Conservation (phyloP, 768 basidiomycete species). For the Suillus subalutaceus region DNA sequence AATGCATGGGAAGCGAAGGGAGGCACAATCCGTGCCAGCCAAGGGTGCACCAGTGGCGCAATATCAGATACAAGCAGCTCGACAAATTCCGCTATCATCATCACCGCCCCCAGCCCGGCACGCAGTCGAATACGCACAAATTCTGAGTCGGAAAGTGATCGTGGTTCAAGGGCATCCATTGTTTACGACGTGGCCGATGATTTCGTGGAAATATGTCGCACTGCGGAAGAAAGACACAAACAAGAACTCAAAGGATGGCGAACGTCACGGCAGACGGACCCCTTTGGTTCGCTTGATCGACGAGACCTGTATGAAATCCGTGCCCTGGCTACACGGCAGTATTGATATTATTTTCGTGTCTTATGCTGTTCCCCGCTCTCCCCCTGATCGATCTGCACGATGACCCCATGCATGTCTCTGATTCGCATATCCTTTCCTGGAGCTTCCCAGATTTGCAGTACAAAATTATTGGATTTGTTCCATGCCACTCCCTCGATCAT, state of each 20-base stretch:
- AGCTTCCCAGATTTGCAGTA: slow-evolving; percentile 25
- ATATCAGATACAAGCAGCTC: slow-evolving; percentile 30
- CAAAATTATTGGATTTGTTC: slow-evolving; percentile 23
- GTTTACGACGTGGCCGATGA: slow-evolving; percentile 77
- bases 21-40: slow-evolving; percentile 76
- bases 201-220: slow-evolving; percentile 70
- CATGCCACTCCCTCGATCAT: slow-evolving; percentile 28
- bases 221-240: slow-evolving; percentile 82
- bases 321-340: slow-evolving; percentile 83
- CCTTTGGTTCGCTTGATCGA: slow-evolving; percentile 52
- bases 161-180: slow-evolving; percentile 79
- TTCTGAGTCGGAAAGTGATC: slow-evolving; percentile 74
- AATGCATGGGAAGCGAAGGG: slow-evolving; percentile 72
- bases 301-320: slow-evolving; percentile 80
- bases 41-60: slow-evolving; percentile 32
- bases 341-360: slow-evolving; percentile 42
- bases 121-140: slow-evolving; percentile 64
- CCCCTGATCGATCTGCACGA: slow-evolving; percentile 4
- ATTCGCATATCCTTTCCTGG: slow-evolving; percentile 20
- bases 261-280: slow-evolving; percentile 22
- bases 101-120: slow-evolving; percentile 59
- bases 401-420: slow-evolving; percentile 10
- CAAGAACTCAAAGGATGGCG: slow-evolving; percentile 86
- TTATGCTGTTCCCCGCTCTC: slow-evolving; percentile 6
- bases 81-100: slow-evolving; percentile 28